Percentiles rank a stretch among this genome's conserved stretches.
phyloP scores from a whole-genome alignment of 352 stramenopile genomes.

The Saprolegnia diclina region DNA sequence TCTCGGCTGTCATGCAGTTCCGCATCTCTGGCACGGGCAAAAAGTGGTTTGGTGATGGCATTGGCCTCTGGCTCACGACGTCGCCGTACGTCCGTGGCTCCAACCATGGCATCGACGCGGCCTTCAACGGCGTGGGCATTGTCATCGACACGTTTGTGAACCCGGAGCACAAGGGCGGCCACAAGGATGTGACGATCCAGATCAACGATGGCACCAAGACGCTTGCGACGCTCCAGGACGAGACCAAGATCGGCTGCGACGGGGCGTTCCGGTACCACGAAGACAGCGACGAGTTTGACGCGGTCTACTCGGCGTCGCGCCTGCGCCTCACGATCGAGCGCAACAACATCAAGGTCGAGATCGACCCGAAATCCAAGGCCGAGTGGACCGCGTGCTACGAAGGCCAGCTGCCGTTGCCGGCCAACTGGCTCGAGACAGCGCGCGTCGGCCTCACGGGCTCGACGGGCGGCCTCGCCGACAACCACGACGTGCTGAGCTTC shows the following conservation, averaged over 20 bases:
- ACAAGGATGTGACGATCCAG: conserved; percentile 77
- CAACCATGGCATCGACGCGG: conserved; percentile 70
- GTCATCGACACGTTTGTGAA: conserved; percentile 78
- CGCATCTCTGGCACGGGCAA: conserved; percentile 71
- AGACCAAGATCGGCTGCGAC: conserved; percentile 68
- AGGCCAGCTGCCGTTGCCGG: conserved; percentile 52
- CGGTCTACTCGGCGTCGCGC: conserved; percentile 61
- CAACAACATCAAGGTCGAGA: conserved; percentile 47
- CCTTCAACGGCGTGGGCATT: conserved; percentile 66
- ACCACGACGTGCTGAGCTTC: conserved; percentile 74
- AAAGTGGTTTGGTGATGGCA: conserved; percentile 73
- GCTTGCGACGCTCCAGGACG: conserved; percentile 59
- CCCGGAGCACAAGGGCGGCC: conserved; percentile 62
- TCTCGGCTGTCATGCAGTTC: conserved; percentile 59
- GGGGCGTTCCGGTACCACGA: conserved; percentile 73
- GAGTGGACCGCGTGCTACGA: conserved; percentile 63
- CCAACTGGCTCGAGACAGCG: conserved; percentile 57
- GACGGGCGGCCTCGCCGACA: conserved; percentile 71
- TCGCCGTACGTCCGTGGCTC: conserved; percentile 52
- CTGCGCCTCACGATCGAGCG: conserved; percentile 58
- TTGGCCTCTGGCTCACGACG: conserved; percentile 69
- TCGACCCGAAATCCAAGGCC: conserved; percentile 52
- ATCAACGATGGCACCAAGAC: conserved; percentile 73
- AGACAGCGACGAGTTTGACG: conserved; percentile 59
- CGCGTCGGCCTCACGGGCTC: conserved; percentile 69